Evolutionary conservation across 2,329 filamentous ascomycete genomes (phyloP).

Genomic region (Fusarium scirpi): DNA sequence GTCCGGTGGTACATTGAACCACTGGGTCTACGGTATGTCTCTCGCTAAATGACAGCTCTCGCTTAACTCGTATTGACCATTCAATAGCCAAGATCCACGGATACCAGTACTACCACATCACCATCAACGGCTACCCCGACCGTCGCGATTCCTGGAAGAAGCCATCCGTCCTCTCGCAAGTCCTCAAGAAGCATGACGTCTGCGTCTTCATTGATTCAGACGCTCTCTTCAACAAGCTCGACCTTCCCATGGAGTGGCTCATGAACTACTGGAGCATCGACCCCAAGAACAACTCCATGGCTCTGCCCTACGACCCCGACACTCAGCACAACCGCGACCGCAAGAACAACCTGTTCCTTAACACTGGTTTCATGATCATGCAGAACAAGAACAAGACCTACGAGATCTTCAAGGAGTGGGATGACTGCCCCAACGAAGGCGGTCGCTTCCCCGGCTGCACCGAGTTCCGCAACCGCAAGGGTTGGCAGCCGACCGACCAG

Average conservation of each 20-base stretch:
- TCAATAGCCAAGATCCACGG: conserved; percentile 57
- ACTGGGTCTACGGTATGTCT: conserved; percentile 57
- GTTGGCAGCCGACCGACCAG: conserved; percentile 57
- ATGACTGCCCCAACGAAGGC: conserved; percentile 55
- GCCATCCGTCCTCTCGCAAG: conserved; percentile 56
- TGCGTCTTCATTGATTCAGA: conserved; percentile 60
- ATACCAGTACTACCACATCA: conserved; percentile 61
- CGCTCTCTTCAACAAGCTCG: conserved; percentile 58
- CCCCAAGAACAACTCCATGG: conserved; percentile 55
- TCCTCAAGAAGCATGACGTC: conserved; percentile 57
- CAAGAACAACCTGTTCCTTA: conserved; percentile 58
- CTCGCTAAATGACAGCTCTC: background rate
- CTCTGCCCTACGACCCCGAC: conserved; percentile 57
- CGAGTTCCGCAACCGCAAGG: conserved; percentile 52
- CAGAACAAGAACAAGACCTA: conserved; percentile 63
- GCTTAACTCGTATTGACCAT: conserved; percentile 32
- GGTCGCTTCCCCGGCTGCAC: conserved; percentile 54
- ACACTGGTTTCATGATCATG: conserved; percentile 67
- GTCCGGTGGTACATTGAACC: conserved; percentile 58
- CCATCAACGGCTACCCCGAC: conserved; percentile 52
- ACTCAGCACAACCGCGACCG: conserved; percentile 55
- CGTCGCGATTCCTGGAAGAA: conserved; percentile 61
- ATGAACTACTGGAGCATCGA: conserved; percentile 61
- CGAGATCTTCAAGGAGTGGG: conserved; percentile 63
- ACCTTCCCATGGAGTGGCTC: conserved; percentile 61